Base-by-base conservation (phyloP, 2,329 filamentous ascomycete genomes). In the Polytolypa hystricis region DNA sequence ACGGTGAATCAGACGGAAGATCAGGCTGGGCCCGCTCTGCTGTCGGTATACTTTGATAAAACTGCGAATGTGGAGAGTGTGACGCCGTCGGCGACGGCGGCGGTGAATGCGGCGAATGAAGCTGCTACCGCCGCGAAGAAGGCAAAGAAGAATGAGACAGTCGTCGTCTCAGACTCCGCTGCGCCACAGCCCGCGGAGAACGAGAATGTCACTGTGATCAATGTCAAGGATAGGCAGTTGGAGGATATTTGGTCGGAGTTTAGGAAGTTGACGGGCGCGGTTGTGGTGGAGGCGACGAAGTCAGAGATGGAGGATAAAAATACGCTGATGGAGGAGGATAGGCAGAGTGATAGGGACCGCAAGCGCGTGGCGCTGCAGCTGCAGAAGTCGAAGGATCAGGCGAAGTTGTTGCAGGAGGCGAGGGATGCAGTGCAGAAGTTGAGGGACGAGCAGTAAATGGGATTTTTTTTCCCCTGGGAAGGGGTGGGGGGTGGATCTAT, bases 1-100 rank as follows among this genome's bases (percentile, higher is more conserved):
- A 78, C 83, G 41, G 75, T 94, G 50, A 79, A 81, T 58, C 81
- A 83, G 41, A 78, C 73, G 44, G 51, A 57, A 25, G 62, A 78
- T 30, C 68, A 76, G 47, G 57, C 54, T 15, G 54, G 49, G 3
- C 57, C 56, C 29, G 52, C 61, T 19, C 51, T 53, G 25, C 47
- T 65, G 46, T 60, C 60, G 36, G 54, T 65, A 43, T 65, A 64
- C 43, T 66, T 64, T 40, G 53, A 57, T 30, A 55, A 55, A 41
- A 39, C 49, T 16, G 39, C 54, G 30, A 50, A 48, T 42, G 53
- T 32, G 39, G 10, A 8, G 10, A 40, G 42, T 20, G 5, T 28
- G 14, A 28, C 26, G 2, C 21, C 35, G 6, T 27, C 30, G 7
- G 28, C 38, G 11, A 30, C 15, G 12, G 18, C 25, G n/a, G 23